Percentiles rank a stretch among this genome's conserved stretches.
Conservation (phyloP, 2,329 filamentous ascomycete genomes). For the Metarhizium sp. region DNA sequence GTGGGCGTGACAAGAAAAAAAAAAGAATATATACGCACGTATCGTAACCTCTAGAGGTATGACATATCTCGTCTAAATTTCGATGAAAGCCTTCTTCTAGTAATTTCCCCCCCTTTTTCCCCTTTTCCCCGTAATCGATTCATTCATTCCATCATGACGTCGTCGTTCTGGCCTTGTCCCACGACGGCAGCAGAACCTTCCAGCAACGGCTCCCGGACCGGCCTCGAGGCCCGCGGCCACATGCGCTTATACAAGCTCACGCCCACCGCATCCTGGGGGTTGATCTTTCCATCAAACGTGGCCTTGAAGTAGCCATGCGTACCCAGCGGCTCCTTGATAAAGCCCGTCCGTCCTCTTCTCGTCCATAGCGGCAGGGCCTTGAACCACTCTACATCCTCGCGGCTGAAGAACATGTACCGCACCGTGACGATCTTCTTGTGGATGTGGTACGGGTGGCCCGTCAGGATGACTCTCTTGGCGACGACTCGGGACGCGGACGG, state of each 20-base stretch:
- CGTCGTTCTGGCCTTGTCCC: slow-evolving; percentile 14
- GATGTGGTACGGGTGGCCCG: slow-evolving; percentile 96
- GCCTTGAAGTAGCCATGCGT: slow-evolving; percentile 99
- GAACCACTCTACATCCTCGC: slow-evolving; percentile 94
- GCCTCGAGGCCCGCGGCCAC: slow-evolving; percentile 61
- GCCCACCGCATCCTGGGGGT: slow-evolving; percentile 87
- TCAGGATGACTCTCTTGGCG: slow-evolving; percentile 87
- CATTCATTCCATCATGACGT: slow-evolving; percentile 30
- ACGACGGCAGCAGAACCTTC: slow-evolving; percentile 17
- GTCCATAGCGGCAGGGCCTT: slow-evolving; percentile 95
- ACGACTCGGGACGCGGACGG: slow-evolving; percentile 71
- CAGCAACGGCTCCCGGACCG: slow-evolving; percentile 34
- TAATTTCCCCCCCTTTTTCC: neutral
- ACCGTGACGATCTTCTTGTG: slow-evolving; percentile 96
- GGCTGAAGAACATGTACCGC: slow-evolving; percentile 99
- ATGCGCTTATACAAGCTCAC: slow-evolving; percentile 83
- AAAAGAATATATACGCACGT: slow-evolving; percentile 14
- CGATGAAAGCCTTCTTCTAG: neutral
- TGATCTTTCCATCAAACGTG: slow-evolving; percentile 91
- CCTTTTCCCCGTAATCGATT: slow-evolving; percentile 1
- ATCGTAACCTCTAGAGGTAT: slow-evolving; percentile 17
- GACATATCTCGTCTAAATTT: slow-evolving; percentile 9
- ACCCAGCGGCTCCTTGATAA: slow-evolving; percentile 86
- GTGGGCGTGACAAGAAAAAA: neutral
- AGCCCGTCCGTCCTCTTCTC: slow-evolving; percentile 75